phyloP scores from a whole-genome alignment of 768 basidiomycete genomes.

The Collybia nuda region DNA sequence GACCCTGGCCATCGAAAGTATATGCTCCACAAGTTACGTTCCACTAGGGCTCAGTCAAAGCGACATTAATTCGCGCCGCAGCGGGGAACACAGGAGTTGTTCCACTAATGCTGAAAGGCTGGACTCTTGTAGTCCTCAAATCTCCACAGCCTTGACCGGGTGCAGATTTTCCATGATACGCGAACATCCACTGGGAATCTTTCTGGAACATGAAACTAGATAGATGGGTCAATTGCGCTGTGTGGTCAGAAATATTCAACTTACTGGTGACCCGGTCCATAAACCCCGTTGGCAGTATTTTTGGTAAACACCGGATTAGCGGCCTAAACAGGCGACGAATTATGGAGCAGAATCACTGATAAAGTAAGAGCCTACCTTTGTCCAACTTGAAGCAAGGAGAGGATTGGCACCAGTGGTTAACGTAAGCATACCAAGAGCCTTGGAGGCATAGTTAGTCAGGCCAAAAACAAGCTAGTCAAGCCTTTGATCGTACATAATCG shows the following conservation, averaged over 20 bases:
- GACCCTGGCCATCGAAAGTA: too few relatives aligned
- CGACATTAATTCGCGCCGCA: constrained; percentile 8
- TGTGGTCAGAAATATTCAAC: neutral
- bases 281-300: constrained; percentile 10
- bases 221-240: neutral
- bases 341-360: neutral
- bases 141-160: constrained; percentile 15
- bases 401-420: constrained; percentile 11
- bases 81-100: constrained; percentile 10
- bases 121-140: constrained; percentile 13
- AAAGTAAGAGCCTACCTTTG: constrained; percentile 6
- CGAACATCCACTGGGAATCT: constrained; percentile 12
- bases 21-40: too few relatives aligned
- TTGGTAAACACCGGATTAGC: constrained; percentile 10
- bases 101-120: constrained; percentile 10
- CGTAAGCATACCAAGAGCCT: constrained; percentile 12
- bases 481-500: constrained; percentile 8
- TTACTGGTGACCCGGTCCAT: constrained; percentile 15
- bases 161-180: constrained; percentile 14
- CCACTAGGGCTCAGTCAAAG: constrained; percentile 5
- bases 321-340: neutral
- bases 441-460: neutral
- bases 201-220: constrained; percentile 15
- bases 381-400: constrained; percentile 12
- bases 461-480: neutral